Evolutionary conservation across 2,329 filamentous ascomycete species (phyloP), one percentile per base, ranked within the genome.

Genomic region (Penicillium carneum): DNA sequence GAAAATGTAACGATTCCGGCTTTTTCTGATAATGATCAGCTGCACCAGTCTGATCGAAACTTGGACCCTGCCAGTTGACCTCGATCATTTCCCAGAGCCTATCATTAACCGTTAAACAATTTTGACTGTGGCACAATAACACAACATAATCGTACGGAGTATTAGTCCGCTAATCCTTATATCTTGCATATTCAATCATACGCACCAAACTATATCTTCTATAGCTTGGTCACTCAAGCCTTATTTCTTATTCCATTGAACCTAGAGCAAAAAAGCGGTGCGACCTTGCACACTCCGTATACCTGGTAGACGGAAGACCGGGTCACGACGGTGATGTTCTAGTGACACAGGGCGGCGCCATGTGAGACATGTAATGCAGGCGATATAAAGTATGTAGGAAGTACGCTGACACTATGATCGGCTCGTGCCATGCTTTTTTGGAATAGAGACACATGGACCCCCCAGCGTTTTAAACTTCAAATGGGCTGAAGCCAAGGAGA

Each of bases 291-390:
- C 38, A 50, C 57, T 56, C 62, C 63, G 57, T 57, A 53, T 39
- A 67, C 61, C 69, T 63, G 64, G 63, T 70, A 54, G 46, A 63
- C 59, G 62, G 67, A 62, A 68, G 52, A 59, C 49, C 41, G 61
- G 43, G 49, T 62, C 61, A 59, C n/a, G 12, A 57, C 33, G 12
- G 57, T 43, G 59, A 63, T 54, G 42, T 18, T 61, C 57, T 68
- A 57, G 58, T 63, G 51, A 58, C 57, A 64, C 61, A 59, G 49
- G 52, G 55, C 31, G 42, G 49, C 53, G 61, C 66, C 64, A 70
- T 70, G 69, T 73, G 71, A 73, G 71, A 73, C 69, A 68, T 68
- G 63, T 62, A 61, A 71, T 69, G 67, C 67, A 69, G 63, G 63
- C 63, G 53, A 62, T 60, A 42, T 45, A 42, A 12, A 42, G 57